Evolutionary conservation across 495 filamentous ascomycete genomes (phyloP).

Genomic region (Daldinia caldariorum): DNA sequence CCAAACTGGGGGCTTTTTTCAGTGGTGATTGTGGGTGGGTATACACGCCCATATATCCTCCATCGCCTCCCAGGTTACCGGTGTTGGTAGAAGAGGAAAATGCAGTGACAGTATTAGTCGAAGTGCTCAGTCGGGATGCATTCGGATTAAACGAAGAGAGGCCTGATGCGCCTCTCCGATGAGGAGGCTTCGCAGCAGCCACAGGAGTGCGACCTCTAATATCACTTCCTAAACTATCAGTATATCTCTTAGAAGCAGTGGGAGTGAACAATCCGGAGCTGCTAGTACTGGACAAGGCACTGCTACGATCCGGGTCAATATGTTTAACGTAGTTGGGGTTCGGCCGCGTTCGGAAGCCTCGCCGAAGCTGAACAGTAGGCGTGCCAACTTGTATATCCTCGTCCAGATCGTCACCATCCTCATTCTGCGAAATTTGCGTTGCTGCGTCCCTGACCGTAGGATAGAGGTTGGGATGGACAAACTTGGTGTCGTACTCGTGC

Average conservation of each 20-base stretch:
- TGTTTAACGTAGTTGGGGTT: constrained; percentile 88
- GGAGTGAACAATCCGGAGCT: constrained; percentile 50
- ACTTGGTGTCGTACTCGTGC: constrained; percentile 96
- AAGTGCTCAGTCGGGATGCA: constrained; percentile 30
- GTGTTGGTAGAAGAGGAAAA: constrained; percentile 27
- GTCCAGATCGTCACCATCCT: constrained; percentile 54
- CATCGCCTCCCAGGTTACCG: constrained; percentile 47
- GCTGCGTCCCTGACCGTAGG: constrained; percentile 83
- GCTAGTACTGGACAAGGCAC: constrained; percentile 25
- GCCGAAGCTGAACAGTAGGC: constrained; percentile 79
- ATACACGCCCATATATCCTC: constrained; percentile 83
- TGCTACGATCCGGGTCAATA: constrained; percentile 72
- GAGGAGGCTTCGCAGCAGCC: constrained; percentile 18
- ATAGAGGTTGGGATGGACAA: constrained; percentile 87
- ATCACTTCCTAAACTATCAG: constrained; percentile 32
- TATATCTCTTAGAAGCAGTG: constrained; percentile 35
- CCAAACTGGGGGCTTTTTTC: constrained; percentile 67
- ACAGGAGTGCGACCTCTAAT: constrained; percentile 31
- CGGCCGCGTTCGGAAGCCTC: constrained; percentile 84
- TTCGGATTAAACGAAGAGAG: constrained; percentile 39
- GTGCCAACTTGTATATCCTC: constrained; percentile 75
- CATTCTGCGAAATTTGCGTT: constrained; percentile 69
- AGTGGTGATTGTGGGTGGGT: constrained; percentile 83
- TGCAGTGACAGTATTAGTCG: constrained; percentile 31
- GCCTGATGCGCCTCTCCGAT: constrained; percentile 36